Base-by-base conservation (phyloP, 2,329 filamentous ascomycete species). In the Hysterium pulicare region DNA sequence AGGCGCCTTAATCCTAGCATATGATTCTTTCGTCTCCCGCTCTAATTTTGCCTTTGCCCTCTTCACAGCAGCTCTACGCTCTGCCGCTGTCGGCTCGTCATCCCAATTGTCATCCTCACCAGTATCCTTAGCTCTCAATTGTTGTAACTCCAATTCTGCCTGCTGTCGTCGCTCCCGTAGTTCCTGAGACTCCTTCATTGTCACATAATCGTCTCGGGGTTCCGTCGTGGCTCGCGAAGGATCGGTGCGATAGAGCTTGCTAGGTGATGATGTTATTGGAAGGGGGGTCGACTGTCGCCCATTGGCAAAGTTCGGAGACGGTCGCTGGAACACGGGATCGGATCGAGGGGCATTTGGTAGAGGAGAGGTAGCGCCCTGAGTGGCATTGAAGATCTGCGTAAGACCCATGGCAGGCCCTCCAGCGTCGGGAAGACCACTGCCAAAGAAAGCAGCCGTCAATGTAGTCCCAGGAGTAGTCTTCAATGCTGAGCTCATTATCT, bases 341-440 rank as follows among this genome's bases (percentile, higher is more conserved):
- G 71, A 73, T n/a, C 53, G 59, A 3, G 54, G 51, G 2, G 47
- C 57, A 42, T 66, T 66, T 15, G 59, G 51, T 3, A 62, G 49
- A 15, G 71, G 71, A 19, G 72, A 74, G 0, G 72, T 73, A 15
- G 59, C 61, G 17, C 66, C 69, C 47, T 73, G 72, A 1, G 71
- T 74, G 20, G 68, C 65, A 38, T 69, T 61, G 50, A 73, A 75
- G 10, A 68, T 57, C 44, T 75, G 72, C 6, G 71, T 73, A 20
- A 71, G 59, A 26, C 67, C 71, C 57, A 75, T 61, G 2, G 49
- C 38, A 32, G 54, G 51, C n/a, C 47, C 59, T 17, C 6, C 19
- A 3, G n/a, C 28, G 28, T 20, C 10, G 19, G 28, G 13, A n/a
- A 19, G 28, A 31, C 37, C 24, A 23, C 28, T 28, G 20, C 17